Percentiles rank a stretch among this genome's conserved stretches.
Conservation (phyloP, 148 eudicot species). For the Nyssa sinensis region DNA sequence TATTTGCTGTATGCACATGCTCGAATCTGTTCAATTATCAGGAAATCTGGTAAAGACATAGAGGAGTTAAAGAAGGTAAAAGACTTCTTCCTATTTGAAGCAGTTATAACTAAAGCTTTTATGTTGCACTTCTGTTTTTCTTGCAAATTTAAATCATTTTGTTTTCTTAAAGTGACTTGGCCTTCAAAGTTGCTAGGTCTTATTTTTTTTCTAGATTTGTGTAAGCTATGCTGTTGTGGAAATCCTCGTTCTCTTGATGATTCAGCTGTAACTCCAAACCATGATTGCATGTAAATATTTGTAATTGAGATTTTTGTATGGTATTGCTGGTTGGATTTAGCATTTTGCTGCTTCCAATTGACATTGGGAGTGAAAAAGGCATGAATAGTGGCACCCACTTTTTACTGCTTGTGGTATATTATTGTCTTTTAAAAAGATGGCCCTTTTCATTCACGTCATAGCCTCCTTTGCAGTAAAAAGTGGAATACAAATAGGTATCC, state of each 20-base stretch:
- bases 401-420: background rate
- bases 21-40: conserved; percentile 89
- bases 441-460: background rate
- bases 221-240: background rate
- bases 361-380: background rate
- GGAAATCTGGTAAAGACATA: conserved; percentile 87
- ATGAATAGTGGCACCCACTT: background rate
- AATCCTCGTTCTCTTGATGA: no score
- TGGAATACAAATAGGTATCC: background rate
- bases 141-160: background rate
- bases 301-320: no score
- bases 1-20: conserved; percentile 95
- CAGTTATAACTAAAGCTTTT: conserved; percentile 1
- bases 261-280: no score
- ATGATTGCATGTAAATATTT: no score
- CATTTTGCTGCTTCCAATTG: background rate
- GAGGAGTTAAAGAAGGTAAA: conserved; percentile 79
- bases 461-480: background rate
- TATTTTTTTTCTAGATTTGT: background rate
- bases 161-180: background rate
- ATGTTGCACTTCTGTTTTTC: background rate
- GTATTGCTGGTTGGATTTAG: no score
- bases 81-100: conserved; percentile 13
- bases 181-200: background rate
- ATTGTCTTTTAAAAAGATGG: background rate